These are phyloP conservation scores for Lachnellula hyalina DNA, from an alignment of 2,329 filamentous ascomycete species.

Conservation along the genomic window DNA sequence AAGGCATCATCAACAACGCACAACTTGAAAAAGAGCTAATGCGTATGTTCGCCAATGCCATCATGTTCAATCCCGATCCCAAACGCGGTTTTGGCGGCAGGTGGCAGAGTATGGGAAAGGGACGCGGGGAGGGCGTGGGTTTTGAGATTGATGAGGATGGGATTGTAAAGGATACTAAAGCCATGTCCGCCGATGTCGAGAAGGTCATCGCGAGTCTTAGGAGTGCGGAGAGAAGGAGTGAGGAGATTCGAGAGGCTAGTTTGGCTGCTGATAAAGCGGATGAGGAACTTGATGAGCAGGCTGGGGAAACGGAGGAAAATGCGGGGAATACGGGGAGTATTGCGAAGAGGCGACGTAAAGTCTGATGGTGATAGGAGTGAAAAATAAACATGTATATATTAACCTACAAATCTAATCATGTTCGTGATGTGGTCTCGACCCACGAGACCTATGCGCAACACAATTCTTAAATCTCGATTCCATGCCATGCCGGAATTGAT, in stretches of 20 bases:
- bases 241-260: slow-evolving; percentile 23
- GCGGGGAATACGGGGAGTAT: slow-evolving; percentile 15
- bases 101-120: slow-evolving; percentile 37
- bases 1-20: slow-evolving; percentile 84
- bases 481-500: too few relatives aligned
- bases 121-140: slow-evolving; percentile 38
- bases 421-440: too few relatives aligned
- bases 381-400: not conserved
- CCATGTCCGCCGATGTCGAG: slow-evolving; percentile 88
- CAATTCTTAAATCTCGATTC: too few relatives aligned
- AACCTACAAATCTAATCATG: not conserved
- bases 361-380: not conserved
- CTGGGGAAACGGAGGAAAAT: slow-evolving; percentile 18
- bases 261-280: slow-evolving; percentile 13
- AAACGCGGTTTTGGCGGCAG: slow-evolving; percentile 55
- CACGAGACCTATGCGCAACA: too few relatives aligned
- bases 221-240: slow-evolving; percentile 27
- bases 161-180: slow-evolving; percentile 78
- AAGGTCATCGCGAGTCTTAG: slow-evolving; percentile 33
- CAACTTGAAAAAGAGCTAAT: slow-evolving; percentile 91
- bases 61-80: slow-evolving; percentile 94
- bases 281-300: slow-evolving; percentile 24
- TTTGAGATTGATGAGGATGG: slow-evolving; percentile 76
- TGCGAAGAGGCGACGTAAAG: slow-evolving; percentile 24
- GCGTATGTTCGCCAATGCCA: slow-evolving; percentile 95